Percentiles rank a stretch among this genome's conserved stretches.
These are phyloP conservation scores for Fraxinus platypoda DNA, from an alignment of 305 asterid genomes.

Conservation along the genomic window DNA sequence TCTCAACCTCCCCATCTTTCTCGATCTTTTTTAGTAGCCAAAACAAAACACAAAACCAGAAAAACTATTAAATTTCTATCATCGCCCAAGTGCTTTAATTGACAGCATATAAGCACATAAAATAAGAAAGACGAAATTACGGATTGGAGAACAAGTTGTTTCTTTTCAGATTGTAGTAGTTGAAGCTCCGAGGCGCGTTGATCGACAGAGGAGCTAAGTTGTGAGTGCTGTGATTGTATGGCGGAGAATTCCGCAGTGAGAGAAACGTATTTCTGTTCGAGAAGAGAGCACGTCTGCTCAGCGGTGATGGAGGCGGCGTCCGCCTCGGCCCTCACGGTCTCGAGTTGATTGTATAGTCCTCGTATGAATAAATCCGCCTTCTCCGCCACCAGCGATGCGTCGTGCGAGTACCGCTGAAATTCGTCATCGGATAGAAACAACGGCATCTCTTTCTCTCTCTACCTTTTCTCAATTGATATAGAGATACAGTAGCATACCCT, in stretches of 20 bases:
- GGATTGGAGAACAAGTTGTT: slow-evolving; percentile 49
- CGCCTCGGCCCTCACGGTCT: slow-evolving; percentile 77
- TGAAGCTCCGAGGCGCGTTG: slow-evolving; percentile 53
- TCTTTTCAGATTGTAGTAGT: slow-evolving; percentile 57
- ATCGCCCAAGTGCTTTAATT: background rate
- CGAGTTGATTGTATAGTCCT: slow-evolving; percentile 59
- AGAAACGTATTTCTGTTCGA: slow-evolving; percentile 75
- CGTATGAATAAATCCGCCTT: slow-evolving; percentile 82
- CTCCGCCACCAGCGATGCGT: slow-evolving; percentile 56
- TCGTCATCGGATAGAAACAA: slow-evolving; percentile 73
- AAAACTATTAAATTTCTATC: background rate
- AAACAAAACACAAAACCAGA: slow-evolving; percentile 7
- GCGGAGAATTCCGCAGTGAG: slow-evolving; percentile 53
- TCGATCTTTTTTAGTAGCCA: slow-evolving; percentile 43
- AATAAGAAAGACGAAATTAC: slow-evolving; percentile 37
- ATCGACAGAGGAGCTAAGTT: slow-evolving; percentile 45
- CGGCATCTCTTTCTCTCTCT: slow-evolving; percentile 48
- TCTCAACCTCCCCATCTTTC: slow-evolving; percentile 78
- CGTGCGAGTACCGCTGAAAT: slow-evolving; percentile 49
- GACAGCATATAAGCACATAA: background rate
- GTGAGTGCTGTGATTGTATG: slow-evolving; percentile 55
- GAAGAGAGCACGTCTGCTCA: slow-evolving; percentile 79
- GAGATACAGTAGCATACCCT: slow-evolving; percentile 8
- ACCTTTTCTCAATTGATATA: background rate
- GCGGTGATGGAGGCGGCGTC: slow-evolving; percentile 88